These are phyloP conservation scores for Adenanthera pavonina DNA, from an alignment of 306 rosid species.

Conservation along the genomic window DNA sequence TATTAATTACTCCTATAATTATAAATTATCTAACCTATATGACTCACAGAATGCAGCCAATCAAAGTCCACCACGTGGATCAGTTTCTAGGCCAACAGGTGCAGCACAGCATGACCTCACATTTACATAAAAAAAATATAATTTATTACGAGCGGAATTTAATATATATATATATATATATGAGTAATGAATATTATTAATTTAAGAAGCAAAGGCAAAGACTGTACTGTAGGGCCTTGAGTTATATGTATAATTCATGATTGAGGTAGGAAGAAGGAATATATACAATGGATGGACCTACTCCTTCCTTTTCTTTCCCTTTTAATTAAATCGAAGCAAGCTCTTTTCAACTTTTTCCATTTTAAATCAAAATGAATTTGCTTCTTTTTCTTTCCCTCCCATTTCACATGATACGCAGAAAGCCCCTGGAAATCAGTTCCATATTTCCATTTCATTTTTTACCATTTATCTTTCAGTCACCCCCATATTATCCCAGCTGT, in stretches of 20 bases:
- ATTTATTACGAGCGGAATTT: background rate
- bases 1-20: background rate
- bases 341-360: background rate
- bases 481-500: background rate
- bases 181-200: constrained; percentile 20
- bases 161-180: background rate
- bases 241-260: constrained; percentile 44
- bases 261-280: constrained; percentile 44
- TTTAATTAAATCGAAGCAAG: constrained; percentile 45
- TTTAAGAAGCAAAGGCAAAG: constrained; percentile 22
- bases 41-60: background rate
- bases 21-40: background rate
- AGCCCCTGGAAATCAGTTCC: background rate
- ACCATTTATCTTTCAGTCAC: background rate
- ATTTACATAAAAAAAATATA: constrained; percentile 46
- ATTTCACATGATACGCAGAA: constrained; percentile 21
- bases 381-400: constrained; percentile 27
- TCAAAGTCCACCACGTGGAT: constrained; percentile 17
- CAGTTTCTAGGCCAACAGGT: constrained; percentile 33
- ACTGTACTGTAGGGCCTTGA: constrained; percentile 40
- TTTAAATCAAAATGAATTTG: constrained; percentile 23
- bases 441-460: background rate
- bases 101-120: constrained; percentile 65
- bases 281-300: constrained; percentile 55
- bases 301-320: constrained; percentile 44